A percentile compares a stretch with the other conserved stretches of the same genome.
These are phyloP conservation scores for Zygoascus meyerae DNA, from an alignment of 1,139 yeast genomes.

Conservation along the genomic window DNA sequence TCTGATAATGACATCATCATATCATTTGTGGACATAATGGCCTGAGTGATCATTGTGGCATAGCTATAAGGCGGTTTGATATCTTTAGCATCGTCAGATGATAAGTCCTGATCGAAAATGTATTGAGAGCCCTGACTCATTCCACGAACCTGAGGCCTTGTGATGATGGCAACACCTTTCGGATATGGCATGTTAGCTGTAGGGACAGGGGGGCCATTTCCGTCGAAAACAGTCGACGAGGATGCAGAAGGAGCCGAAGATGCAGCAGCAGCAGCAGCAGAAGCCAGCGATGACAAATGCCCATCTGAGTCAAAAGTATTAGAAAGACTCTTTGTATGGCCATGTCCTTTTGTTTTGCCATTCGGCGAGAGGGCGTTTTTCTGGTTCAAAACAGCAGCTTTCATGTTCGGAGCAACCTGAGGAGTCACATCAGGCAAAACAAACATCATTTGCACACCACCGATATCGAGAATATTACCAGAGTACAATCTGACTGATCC, in stretches of 20 bases:
- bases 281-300: constrained; percentile 6
- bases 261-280: constrained; percentile 9
- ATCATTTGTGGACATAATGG: constrained; percentile 80
- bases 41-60: constrained; percentile 98
- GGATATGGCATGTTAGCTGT: constrained; percentile 28
- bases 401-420: constrained; percentile 23
- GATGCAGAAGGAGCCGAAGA: background rate
- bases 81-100: constrained; percentile 86
- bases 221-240: background rate
- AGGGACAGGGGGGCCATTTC: background rate
- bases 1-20: constrained; percentile 87
- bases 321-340: background rate
- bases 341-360: background rate
- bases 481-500: constrained; percentile 51
- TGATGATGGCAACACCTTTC: constrained; percentile 37
- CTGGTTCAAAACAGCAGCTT: constrained; percentile 1
- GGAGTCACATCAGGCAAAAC: constrained; percentile 92
- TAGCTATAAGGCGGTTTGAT: constrained; percentile 95
- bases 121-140: constrained; percentile 24
- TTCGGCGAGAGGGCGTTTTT: background rate
- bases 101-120: constrained; percentile 51
- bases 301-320: background rate
- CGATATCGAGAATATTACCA: constrained; percentile 87
- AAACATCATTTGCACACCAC: constrained; percentile 99
- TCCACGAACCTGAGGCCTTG: constrained; percentile 35